phyloP scores from a whole-genome alignment of 1,139 yeast species.

The Waltiozyma solani region DNA sequence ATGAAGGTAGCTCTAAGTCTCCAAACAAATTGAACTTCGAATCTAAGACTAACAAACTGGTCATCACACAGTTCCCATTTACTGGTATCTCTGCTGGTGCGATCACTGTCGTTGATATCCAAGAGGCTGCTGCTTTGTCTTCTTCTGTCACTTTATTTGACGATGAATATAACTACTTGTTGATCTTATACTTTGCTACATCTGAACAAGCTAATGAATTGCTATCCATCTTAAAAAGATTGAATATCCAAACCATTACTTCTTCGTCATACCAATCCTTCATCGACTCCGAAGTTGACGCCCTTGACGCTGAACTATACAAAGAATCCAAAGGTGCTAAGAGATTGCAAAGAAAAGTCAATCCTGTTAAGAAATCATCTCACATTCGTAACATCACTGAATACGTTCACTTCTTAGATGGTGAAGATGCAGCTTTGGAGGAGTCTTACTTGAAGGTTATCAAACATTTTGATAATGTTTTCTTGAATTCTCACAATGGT shows the following conservation, averaged over 20 bases:
- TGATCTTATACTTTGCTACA: constrained; percentile 12
- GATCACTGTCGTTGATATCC: neutral
- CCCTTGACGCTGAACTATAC: constrained; percentile 13
- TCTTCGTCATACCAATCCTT: constrained; percentile 5
- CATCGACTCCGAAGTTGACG: constrained; percentile 9
- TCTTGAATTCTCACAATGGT: constrained; percentile 4
- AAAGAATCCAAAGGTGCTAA: constrained; percentile 13
- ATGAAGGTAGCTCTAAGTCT: constrained; percentile 17
- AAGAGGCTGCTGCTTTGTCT: neutral
- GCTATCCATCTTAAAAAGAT: constrained; percentile 1
- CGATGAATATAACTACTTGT: constrained; percentile 15
- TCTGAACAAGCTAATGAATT: constrained; percentile 2
- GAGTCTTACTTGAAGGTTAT: constrained; percentile 10
- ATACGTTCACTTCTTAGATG: constrained; percentile 13
- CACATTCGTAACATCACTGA: constrained; percentile 8
- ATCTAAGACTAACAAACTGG: neutral
- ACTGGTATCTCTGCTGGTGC: neutral
- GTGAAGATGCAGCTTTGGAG: constrained; percentile 10
- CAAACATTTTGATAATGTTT: constrained; percentile 14
- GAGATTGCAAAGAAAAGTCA: constrained; percentile 14
- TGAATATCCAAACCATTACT: constrained; percentile 3
- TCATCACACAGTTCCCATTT: neutral
- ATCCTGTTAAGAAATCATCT: constrained; percentile 9
- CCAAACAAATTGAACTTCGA: constrained; percentile 9
- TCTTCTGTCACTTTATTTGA: constrained; percentile 10